Evolutionary conservation across 371 early-diverging fungal genomes (phyloP).

Genomic region (Syncephalastrum monosporum): DNA sequence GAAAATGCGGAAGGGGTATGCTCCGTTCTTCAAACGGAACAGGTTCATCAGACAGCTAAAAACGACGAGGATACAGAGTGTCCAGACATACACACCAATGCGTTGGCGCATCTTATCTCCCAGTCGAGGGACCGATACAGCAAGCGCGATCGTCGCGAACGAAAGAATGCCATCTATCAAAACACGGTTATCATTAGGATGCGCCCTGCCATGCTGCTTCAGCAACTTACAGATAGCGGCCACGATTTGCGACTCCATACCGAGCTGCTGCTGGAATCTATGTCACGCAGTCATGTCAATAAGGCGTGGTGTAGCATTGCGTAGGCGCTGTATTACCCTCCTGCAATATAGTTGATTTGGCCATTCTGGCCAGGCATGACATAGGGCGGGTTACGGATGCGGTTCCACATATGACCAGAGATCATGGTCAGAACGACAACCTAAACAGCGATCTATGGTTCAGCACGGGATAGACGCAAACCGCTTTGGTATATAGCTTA

Average conservation of each 20-base stretch:
- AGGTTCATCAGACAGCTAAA: constrained; percentile 66
- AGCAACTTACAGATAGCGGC: constrained; percentile 70
- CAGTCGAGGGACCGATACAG: constrained; percentile 37
- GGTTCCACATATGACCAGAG: constrained; percentile 90
- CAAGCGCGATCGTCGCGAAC: constrained; percentile 49
- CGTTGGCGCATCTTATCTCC: constrained; percentile 51
- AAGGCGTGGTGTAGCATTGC: background rate
- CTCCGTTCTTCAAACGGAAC: constrained; percentile 73
- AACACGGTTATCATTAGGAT: constrained; percentile 2
- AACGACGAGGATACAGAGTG: constrained; percentile 51
- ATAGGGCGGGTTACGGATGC: constrained; percentile 78
- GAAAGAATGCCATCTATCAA: constrained; percentile 56
- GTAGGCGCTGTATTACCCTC: constrained; percentile 27
- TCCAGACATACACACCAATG: constrained; percentile 52
- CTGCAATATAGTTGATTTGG: constrained; percentile 63
- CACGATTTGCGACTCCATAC: constrained; percentile 77
- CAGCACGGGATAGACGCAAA: background rate
- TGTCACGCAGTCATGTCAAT: background rate
- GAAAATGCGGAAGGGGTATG: constrained; percentile 76
- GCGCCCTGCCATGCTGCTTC: background rate
- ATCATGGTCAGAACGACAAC: constrained; percentile 71
- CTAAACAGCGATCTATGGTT: constrained; percentile 22
- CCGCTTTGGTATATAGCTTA: constrained; percentile 8
- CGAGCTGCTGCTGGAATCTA: constrained; percentile 78
- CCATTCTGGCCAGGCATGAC: constrained; percentile 59